A percentile compares a stretch with the other conserved stretches of the same genome.
phyloP scores from a whole-genome alignment of 371 early-diverging fungal species.

The Mortierella sp. region DNA sequence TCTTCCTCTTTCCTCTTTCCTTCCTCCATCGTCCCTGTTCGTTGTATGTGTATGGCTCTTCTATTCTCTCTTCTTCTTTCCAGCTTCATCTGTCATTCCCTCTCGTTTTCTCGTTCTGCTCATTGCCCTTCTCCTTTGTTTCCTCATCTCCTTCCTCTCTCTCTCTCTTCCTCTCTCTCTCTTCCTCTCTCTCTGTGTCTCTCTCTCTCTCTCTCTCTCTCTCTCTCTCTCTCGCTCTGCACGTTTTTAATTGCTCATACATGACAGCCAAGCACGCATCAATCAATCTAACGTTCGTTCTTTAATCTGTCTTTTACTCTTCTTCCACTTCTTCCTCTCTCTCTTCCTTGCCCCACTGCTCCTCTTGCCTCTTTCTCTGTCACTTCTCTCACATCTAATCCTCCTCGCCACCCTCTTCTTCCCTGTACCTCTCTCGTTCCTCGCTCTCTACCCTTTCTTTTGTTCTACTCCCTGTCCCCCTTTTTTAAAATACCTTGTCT shows the following conservation, averaged over 20 bases:
- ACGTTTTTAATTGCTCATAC: not conserved
- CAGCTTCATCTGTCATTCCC: no score
- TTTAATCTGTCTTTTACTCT: not conserved
- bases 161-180: not conserved
- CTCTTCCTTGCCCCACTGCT: not conserved
- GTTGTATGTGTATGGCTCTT: not conserved
- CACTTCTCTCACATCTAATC: not conserved
- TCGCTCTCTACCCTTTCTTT: not conserved
- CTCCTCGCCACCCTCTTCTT: not conserved
- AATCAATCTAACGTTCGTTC: not conserved
- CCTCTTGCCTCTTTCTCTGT: not conserved
- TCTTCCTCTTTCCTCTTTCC: not conserved
- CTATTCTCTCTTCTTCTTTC: not conserved
- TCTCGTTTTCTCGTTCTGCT: not conserved
- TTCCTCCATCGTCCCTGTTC: not conserved
- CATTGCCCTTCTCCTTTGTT: not conserved
- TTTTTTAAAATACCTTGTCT: conserved; percentile 1
- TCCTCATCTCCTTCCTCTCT: not conserved
- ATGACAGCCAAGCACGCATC: not conserved
- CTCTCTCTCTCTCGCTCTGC: not conserved
- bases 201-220: not conserved
- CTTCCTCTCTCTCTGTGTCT: not conserved
- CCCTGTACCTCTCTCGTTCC: not conserved
- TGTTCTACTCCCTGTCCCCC: not conserved
- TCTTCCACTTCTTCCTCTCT: not conserved